Evolutionary conservation across 148 eudicot species (phyloP).

Genomic region (Cornus suecica): DNA sequence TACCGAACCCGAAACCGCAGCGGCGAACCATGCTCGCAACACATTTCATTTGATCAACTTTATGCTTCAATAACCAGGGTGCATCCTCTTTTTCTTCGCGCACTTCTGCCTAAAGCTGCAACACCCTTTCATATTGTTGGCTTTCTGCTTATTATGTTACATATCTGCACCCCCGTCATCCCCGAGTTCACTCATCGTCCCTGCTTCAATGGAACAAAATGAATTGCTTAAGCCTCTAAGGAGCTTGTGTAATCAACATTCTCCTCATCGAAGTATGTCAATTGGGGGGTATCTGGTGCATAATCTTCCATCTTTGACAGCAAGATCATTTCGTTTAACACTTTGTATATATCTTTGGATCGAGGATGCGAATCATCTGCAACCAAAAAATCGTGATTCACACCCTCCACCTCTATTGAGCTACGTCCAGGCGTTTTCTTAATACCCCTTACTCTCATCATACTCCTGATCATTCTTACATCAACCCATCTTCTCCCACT

Average conservation of each 20-base stretch:
- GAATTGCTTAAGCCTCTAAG: not conserved
- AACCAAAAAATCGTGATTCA: conserved; percentile 55
- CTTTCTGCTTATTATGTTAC: too few species aligned
- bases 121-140: not conserved
- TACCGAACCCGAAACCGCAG: too few species aligned
- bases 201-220: not conserved
- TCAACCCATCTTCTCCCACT: conserved; percentile 53
- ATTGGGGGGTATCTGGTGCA: not conserved
- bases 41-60: too few species aligned
- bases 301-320: conserved; percentile 27
- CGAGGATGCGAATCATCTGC: conserved; percentile 63
- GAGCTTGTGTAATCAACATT: not conserved
- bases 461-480: conserved; percentile 50
- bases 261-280: conserved; percentile 4
- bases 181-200: not conserved
- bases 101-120: not conserved
- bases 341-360: conserved; percentile 41
- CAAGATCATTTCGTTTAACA: conserved; percentile 29
- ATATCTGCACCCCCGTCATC: not conserved
- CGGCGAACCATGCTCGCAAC: too few species aligned
- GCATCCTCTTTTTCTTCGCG: not conserved
- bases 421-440: conserved; percentile 73
- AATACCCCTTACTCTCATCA: conserved; percentile 66
- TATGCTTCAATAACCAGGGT: not conserved
- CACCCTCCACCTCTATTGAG: conserved; percentile 61